phyloP scores from a whole-genome alignment of 2,329 filamentous ascomycete genomes.

The Chaetomiaceae sp. region DNA sequence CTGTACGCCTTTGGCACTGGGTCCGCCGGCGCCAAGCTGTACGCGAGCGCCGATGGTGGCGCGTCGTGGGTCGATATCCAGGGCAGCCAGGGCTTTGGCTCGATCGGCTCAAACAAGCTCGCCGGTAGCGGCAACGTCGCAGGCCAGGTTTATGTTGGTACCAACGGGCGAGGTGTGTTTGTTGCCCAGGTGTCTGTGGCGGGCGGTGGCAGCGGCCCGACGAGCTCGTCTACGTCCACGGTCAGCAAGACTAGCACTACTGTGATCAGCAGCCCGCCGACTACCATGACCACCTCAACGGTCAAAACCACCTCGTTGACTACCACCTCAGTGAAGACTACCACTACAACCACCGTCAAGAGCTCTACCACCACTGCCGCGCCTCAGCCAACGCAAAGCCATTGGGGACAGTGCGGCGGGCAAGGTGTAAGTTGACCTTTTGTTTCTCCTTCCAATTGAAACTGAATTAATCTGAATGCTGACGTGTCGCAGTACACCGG shows the following conservation, averaged over 20 bases:
- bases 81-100: slow-evolving; percentile 40
- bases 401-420: slow-evolving; percentile 22
- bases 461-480: not conserved
- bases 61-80: slow-evolving; percentile 43
- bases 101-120: slow-evolving; percentile 35
- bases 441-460: not conserved
- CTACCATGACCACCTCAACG: slow-evolving; percentile 5
- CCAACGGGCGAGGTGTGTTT: slow-evolving; percentile 44
- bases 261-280: not conserved
- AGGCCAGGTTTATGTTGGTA: slow-evolving; percentile 43
- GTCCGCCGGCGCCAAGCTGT: slow-evolving; percentile 37
- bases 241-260: not conserved
- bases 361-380: slow-evolving; percentile 14
- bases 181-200: slow-evolving; percentile 25
- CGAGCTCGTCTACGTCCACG: not conserved
- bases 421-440: not conserved
- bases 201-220: not conserved
- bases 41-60: slow-evolving; percentile 39
- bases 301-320: slow-evolving; percentile 3
- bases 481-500: slow-evolving; percentile 13
- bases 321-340: slow-evolving; percentile 3
- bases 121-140: slow-evolving; percentile 41
- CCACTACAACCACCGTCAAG: slow-evolving; percentile 4
- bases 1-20: slow-evolving; percentile 44
- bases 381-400: slow-evolving; percentile 1